Base-by-base conservation (phyloP, 768 basidiomycete genomes). In the Leccinum longicurvipes region DNA sequence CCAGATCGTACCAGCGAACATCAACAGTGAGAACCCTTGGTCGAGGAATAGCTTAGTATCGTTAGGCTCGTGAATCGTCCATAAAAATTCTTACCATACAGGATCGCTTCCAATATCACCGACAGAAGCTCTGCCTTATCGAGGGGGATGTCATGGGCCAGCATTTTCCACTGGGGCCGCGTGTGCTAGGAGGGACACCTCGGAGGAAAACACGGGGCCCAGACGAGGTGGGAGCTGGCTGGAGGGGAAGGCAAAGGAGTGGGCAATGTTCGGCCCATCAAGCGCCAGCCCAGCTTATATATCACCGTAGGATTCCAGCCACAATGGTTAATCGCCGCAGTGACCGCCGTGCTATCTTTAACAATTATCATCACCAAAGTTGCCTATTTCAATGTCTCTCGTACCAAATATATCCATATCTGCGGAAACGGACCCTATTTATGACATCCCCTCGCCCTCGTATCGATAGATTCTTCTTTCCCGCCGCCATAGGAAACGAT, bases 21-120 rank as follows among this genome's bases (percentile, higher is more conserved):
- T 73, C 36, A 74, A 51, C 25, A 73, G 29, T 5, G 72, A 74
- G 53, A 74, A 71, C 0, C 73, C 73, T 74, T n/a, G 14, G 1
- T 0, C 14, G 3, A 14, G 47, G 12, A 24, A 29, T n/a, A 3
- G 6, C 3, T 57, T n/a, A 60, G 34, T 11, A 39, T 19, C 39
- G n/a, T 19, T 1, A 39, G 23, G 24, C 2, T 21, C 34, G 19
- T 11, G 21, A 42, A 25, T 19, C 7, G 11, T 31, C 11, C 17
- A 14, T 9, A 14, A 28, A 9, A 7, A 9, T 1, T 31, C 41
- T 53, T 56, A 65, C 65, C 66, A 41, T 67, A 65, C 24, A 67
- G 25, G 3, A 59, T n/a, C 1, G 47, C 58, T 42, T 67, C 66
- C 50, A 67, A 27, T 7, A 67, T 4, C 19, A 55, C 25, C 0